A percentile compares a stretch with the other conserved stretches of the same genome.
These are phyloP conservation scores for Tolypocladium amazonense DNA, from an alignment of 2,329 filamentous ascomycete genomes.

Conservation along the genomic window DNA sequence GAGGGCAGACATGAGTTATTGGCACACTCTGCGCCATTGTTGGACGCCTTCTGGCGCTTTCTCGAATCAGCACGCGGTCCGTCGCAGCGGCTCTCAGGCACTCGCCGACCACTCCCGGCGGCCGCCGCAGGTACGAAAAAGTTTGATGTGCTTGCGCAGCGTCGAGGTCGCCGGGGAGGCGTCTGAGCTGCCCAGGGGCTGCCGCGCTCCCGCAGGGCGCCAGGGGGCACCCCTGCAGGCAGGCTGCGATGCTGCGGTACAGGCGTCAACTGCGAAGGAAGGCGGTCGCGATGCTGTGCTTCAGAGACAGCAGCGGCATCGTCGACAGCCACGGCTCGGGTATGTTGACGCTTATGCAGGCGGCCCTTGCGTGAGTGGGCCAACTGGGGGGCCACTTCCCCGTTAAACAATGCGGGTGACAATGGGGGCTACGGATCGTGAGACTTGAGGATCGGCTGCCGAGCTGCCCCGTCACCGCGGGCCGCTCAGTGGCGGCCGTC, in stretches of 20 bases:
- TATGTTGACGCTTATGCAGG: background rate
- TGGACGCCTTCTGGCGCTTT: background rate
- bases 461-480: background rate
- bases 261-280: background rate
- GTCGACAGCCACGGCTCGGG: background rate
- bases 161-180: background rate
- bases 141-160: background rate
- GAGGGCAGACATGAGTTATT: background rate
- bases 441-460: background rate
- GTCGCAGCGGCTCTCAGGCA: background rate
- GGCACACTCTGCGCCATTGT: background rate
- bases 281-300: background rate
- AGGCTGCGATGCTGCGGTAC: background rate
- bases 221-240: background rate
- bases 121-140: background rate
- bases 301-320: background rate
- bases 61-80: background rate
- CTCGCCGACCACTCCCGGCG: background rate
- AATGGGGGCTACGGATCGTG: background rate
- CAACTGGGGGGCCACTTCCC: background rate
- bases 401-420: background rate
- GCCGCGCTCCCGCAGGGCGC: background rate
- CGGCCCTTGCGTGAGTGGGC: background rate
- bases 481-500: background rate
- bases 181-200: background rate